Conservation (phyloP, 1,139 yeast genomes). For the Protomyces pachydermus region DNA sequence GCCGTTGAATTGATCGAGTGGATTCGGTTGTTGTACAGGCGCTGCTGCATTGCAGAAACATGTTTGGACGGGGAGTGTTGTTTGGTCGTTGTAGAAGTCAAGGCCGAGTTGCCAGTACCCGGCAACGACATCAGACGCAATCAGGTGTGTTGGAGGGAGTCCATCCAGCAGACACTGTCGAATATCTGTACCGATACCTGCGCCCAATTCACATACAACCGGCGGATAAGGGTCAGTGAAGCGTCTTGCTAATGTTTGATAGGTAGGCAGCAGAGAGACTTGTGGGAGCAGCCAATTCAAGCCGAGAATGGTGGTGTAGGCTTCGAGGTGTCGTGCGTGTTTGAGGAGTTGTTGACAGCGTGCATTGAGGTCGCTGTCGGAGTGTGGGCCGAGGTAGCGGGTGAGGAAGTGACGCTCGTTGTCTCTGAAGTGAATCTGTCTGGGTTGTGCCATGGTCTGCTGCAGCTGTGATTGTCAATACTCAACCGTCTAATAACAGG, state of each 20-base stretch:
- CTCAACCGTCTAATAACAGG: no score
- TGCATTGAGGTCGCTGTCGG: background rate
- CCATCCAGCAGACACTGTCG: background rate
- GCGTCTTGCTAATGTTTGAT: background rate
- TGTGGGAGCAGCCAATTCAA: background rate
- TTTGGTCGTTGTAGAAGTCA: background rate
- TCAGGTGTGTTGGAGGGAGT: background rate
- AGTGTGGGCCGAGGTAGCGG: background rate
- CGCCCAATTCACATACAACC: background rate
- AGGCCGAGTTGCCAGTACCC: constrained; percentile 4
- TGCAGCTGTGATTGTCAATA: no score
- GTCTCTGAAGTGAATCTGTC: background rate
- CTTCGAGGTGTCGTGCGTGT: background rate
- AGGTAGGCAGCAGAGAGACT: background rate
- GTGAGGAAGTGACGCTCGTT: background rate
- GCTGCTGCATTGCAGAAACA: background rate
- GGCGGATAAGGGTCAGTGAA: background rate
- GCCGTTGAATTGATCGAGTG: background rate
- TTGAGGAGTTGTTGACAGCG: background rate
- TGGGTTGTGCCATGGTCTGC: background rate
- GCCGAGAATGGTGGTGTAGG: background rate
- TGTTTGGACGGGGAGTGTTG: background rate
- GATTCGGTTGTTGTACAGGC: background rate
- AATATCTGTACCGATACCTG: background rate
- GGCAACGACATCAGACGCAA: background rate